Evolutionary conservation across 805 yeast genomes (phyloP).

Genomic region (Zygotorulaspora florentina): DNA sequence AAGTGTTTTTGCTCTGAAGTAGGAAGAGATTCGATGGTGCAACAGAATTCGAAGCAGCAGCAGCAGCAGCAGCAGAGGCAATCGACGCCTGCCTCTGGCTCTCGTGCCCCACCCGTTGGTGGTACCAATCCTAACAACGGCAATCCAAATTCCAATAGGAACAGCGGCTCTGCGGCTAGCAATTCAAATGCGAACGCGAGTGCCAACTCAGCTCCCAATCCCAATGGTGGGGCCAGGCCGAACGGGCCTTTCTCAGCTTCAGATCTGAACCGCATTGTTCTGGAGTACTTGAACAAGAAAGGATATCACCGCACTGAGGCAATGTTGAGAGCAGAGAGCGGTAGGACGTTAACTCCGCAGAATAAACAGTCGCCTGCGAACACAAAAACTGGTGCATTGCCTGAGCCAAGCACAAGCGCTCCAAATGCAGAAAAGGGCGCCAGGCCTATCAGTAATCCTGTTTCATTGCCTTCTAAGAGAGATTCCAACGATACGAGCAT

Average conservation of each 20-base stretch:
- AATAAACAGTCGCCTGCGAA: slow-evolving; percentile 45
- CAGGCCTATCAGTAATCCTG: slow-evolving; percentile 34
- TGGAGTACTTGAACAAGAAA: slow-evolving; percentile 87
- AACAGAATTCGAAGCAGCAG: slow-evolving; percentile 9
- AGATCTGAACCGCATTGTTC: slow-evolving; percentile 84
- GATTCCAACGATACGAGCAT: slow-evolving; percentile 28
- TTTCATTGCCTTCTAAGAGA: slow-evolving; percentile 27
- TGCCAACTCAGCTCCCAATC: slow-evolving; percentile 16
- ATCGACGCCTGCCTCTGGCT: slow-evolving; percentile 7
- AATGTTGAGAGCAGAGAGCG: slow-evolving; percentile 81
- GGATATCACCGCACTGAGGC: slow-evolving; percentile 95
- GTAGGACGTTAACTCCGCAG: slow-evolving; percentile 53
- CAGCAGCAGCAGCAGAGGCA: slow-evolving; percentile 8
- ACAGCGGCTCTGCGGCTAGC: slow-evolving; percentile 9
- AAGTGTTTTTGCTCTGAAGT: neutral
- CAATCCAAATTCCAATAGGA: slow-evolving; percentile 11
- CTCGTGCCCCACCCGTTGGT: slow-evolving; percentile 8
- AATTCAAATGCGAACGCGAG: slow-evolving; percentile 16
- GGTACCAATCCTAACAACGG: slow-evolving; percentile 14
- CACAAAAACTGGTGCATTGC: slow-evolving; percentile 41
- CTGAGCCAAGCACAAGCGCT: slow-evolving; percentile 31
- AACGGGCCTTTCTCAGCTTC: slow-evolving; percentile 57
- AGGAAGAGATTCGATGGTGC: slow-evolving; percentile 6
- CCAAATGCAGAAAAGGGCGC: slow-evolving; percentile 29
- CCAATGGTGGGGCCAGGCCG: slow-evolving; percentile 16